Evolutionary conservation across 1,284 basidiomycete genomes (phyloP).

Genomic region (Cryptococcus sp.): DNA sequence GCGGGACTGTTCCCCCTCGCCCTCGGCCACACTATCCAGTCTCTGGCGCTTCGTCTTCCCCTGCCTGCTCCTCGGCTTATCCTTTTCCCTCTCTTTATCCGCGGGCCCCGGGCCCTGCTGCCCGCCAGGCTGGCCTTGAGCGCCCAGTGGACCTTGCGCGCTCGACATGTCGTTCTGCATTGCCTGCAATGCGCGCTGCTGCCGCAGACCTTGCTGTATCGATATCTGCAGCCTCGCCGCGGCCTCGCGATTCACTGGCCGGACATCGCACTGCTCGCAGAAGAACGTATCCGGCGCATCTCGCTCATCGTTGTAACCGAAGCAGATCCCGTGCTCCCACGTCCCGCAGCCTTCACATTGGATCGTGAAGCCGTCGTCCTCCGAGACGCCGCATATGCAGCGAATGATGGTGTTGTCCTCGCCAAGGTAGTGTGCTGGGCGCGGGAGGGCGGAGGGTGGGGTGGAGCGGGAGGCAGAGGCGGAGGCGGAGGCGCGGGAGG

Average conservation of each 20-base stretch:
- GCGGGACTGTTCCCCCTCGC: slow-evolving; percentile 1
- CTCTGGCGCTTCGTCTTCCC: slow-evolving; percentile 13
- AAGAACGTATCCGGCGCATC: slow-evolving; percentile 63
- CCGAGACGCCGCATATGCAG: slow-evolving; percentile 51
- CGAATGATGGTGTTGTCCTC: slow-evolving; percentile 48
- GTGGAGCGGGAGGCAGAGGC: slow-evolving; percentile 7
- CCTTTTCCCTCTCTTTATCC: slow-evolving; percentile 24
- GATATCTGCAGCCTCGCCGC: slow-evolving; percentile 24
- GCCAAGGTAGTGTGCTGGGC: slow-evolving; percentile 44
- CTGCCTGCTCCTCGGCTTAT: slow-evolving; percentile 13
- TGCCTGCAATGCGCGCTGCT: no score
- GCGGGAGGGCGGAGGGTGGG: slow-evolving; percentile 12
- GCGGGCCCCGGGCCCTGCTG: slow-evolving; percentile 38
- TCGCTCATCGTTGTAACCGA: slow-evolving; percentile 63
- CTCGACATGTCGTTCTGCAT: not conserved
- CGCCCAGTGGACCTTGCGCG: not conserved
- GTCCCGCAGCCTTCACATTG: slow-evolving; percentile 83
- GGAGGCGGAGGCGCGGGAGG: slow-evolving; percentile 32
- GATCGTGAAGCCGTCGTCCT: slow-evolving; percentile 89
- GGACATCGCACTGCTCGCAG: slow-evolving; percentile 47
- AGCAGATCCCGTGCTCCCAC: slow-evolving; percentile 89
- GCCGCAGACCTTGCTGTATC: slow-evolving; percentile 3
- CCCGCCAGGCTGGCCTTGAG: not conserved
- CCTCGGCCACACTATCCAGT: slow-evolving; percentile 17
- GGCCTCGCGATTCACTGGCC: slow-evolving; percentile 31